Conservation (phyloP, 2,329 filamentous ascomycete species). For the Monosporascus sp. region DNA sequence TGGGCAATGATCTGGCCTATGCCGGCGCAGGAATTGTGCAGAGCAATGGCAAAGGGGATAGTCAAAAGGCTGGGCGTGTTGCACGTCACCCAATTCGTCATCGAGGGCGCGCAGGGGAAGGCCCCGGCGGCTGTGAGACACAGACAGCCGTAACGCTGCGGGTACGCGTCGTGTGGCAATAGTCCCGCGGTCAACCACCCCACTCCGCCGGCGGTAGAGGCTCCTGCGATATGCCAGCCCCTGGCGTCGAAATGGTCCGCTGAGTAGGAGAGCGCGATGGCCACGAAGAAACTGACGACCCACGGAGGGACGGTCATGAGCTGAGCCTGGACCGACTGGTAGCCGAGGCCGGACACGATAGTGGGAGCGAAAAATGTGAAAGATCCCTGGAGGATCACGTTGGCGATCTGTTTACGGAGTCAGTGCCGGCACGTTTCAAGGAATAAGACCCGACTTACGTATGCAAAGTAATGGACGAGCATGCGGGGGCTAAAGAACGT, state of each 20-base stretch:
- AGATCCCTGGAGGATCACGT: slow-evolving; percentile 20
- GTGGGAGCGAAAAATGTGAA: slow-evolving; percentile 50
- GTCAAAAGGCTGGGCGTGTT: slow-evolving; percentile 31
- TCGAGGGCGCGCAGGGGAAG: slow-evolving; percentile 29
- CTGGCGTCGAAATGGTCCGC: slow-evolving; percentile 18
- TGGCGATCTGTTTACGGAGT: slow-evolving; percentile 16
- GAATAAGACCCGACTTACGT: slow-evolving; percentile 11
- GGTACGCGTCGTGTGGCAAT: slow-evolving; percentile 19
- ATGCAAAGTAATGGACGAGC: slow-evolving; percentile 30
- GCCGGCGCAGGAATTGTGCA: slow-evolving; percentile 32
- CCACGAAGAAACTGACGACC: slow-evolving; percentile 21
- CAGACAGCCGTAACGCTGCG: slow-evolving; percentile 29
- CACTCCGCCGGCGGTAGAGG: slow-evolving; percentile 22
- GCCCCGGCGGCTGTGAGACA: slow-evolving; percentile 32
- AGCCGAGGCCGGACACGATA: slow-evolving; percentile 40
- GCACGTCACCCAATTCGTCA: slow-evolving; percentile 34
- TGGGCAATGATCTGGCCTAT: slow-evolving; percentile 33
- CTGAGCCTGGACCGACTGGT: slow-evolving; percentile 21
- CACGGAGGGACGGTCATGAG: slow-evolving; percentile 24
- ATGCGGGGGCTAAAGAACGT: slow-evolving; percentile 32
- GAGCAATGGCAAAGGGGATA: slow-evolving; percentile 31
- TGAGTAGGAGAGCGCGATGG: slow-evolving; percentile 18
- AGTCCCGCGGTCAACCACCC: slow-evolving; percentile 28
- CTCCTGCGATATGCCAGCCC: slow-evolving; percentile 19
- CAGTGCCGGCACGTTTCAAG: neutral